Base-by-base conservation (phyloP, 768 basidiomycete genomes). In the Mycena crocata region DNA sequence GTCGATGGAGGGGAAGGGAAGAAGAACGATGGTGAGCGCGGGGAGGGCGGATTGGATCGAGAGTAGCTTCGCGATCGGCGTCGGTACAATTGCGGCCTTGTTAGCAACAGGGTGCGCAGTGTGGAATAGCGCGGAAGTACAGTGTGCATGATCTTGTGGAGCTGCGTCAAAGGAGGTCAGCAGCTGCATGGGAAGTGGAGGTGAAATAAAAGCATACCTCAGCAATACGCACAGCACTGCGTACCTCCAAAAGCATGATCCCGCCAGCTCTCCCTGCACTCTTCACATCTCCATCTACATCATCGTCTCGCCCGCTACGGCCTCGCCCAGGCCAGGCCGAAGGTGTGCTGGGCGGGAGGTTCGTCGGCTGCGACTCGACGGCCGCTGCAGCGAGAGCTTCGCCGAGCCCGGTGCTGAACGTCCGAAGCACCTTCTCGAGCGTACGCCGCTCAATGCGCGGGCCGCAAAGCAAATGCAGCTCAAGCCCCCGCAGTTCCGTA, bases 351-450 rank as follows among this genome's bases (percentile, higher is more conserved):
- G 50, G 49, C 46, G 30, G 23, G 21, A 10, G 54, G n/a, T 23
- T 37, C 21, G 35, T 39, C 31, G 24, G 6, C 10, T 23, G 4
- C 32, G 24, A 28, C 48, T 26, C 0, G 45, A 17, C 24, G 8
- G 34, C n/a, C 46, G n/a, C n/a, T 5, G 42, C 34, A 5, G 26
- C 57, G 1, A 54, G 35, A 24, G n/a, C 68, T 59, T 66, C 68
- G 13, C 28, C 44, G 2, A 70, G 12, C 31, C 65, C 65, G 34
- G 65, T 35, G 8, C 61, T 65, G 8, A 70, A 23, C 37, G 65
- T 67, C 32, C 69, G 15, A 17, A 70, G 28, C 45, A 70, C 65
- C 64, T 70, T 70, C 62, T 70, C 69, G 37, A 70, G 15, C 55
- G 69, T 70, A 19, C 69, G 50, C 49, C 65, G 57, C 23, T 70